Base-by-base conservation (phyloP, 2,329 filamentous ascomycete species). In the Torrubiella hemipterigena region DNA sequence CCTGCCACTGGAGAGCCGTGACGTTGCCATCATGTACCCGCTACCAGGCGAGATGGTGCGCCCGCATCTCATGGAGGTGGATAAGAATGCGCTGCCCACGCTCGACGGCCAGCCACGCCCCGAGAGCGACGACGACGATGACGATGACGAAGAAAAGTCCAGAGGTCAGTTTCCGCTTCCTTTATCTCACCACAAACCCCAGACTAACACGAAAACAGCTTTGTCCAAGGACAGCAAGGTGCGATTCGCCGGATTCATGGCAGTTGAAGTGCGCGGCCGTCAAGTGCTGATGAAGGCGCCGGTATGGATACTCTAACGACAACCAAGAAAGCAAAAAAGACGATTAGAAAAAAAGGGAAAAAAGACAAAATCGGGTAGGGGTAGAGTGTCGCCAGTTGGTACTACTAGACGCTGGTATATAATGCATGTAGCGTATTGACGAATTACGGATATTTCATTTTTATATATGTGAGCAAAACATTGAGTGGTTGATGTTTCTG, bases 1-100 rank as follows among this genome's bases (percentile, higher is more conserved):
- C 51, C 60, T 96, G 27, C 89, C 91, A 0, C 60, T 93, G 23
- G 91, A 98, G 56, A 91, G 84, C 43, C 75, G 91, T 40, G 91
- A 96, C 48, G 83, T 98, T 12, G 77, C 76, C 26, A 80, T 98
- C 38, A 75, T 80, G 39, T 95, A 94, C 50, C 86, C 87, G 31
- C 60, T 79, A 35, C 89, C 91, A 0, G 82, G 83, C 26, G 72
- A 81, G 27, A 54, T 66, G 25, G 65, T 96, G 35, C 67, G 78
- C 38, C 62, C 74, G 3, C 70, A 78, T 5, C 67, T 82, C 39
- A 95, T 96, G 87, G 93, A 93, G 47, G 59, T 85, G 4, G 91
- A 96, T 51, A 73, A 96, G 60, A 54, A 58, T 9, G 66, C 66
- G 0, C 60, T 87, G 21, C 80, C 81, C 2, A 56, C 73, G 1